A percentile compares a stretch with the other conserved stretches of the same genome.
phyloP scores from a whole-genome alignment of 805 yeast species.

The Metschnikowia kofuensis region DNA sequence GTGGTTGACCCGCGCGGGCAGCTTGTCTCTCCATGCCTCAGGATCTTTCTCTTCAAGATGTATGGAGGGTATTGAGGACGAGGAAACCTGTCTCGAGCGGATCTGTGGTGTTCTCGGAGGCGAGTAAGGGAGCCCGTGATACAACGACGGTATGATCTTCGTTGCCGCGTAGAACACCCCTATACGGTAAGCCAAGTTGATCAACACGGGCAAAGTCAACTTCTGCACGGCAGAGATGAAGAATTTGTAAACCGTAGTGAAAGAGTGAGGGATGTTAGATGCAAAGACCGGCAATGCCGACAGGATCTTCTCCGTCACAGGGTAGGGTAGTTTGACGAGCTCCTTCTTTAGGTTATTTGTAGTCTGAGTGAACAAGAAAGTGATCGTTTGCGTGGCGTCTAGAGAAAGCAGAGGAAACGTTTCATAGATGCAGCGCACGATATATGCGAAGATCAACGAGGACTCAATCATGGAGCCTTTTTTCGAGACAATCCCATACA shows the following conservation, averaged over 20 bases:
- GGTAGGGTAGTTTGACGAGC: conserved; percentile 37
- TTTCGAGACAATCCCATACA: conserved; percentile 79
- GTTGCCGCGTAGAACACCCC: conserved; percentile 90
- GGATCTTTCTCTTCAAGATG: conserved; percentile 5
- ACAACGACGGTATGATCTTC: conserved; percentile 82
- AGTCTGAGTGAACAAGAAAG: conserved; percentile 32
- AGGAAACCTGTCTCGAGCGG: conserved; percentile 33
- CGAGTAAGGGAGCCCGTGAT: conserved; percentile 35
- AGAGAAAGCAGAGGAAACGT: conserved; percentile 84
- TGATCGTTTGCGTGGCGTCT: conserved; percentile 33
- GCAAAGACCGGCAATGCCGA: conserved; percentile 43
- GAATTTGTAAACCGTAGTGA: conserved; percentile 54
- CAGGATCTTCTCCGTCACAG: conserved; percentile 25
- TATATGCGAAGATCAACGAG: conserved; percentile 81
- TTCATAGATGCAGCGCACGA: conserved; percentile 90
- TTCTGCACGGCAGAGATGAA: conserved; percentile 53
- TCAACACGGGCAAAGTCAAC: conserved; percentile 73
- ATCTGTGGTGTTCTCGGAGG: conserved; percentile 42
- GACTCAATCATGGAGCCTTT: conserved; percentile 90
- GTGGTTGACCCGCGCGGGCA: not conserved
- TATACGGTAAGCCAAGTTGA: conserved; percentile 81
- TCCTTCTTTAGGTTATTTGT: conserved; percentile 32
- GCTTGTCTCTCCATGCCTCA: conserved; percentile 1
- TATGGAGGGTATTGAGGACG: conserved; percentile 22
- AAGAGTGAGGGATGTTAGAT: conserved; percentile 51